A percentile compares a stretch with the other conserved stretches of the same genome.
phyloP scores from a whole-genome alignment of 768 basidiomycete species.

The Xerocomellus amylosporus region DNA sequence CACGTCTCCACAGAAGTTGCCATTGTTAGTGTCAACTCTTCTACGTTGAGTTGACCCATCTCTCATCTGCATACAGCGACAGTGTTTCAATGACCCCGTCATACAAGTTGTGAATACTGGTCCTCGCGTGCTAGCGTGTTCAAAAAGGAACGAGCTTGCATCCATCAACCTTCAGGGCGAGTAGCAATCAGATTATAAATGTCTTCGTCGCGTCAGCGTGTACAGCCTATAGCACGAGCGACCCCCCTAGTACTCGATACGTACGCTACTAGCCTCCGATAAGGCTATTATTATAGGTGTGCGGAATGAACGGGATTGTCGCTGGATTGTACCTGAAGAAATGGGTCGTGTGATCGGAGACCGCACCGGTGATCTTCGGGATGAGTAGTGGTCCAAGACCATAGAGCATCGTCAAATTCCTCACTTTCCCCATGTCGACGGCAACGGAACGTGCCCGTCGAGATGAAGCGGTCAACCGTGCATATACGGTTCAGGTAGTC shows the following conservation, averaged over 20 bases:
- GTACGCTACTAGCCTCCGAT: neutral
- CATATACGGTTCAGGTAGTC: conserved; percentile 56
- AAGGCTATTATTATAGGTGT: neutral
- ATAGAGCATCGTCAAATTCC: neutral
- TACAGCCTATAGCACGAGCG: neutral
- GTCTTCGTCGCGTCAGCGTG: neutral
- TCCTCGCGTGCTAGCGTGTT: conserved; percentile 37
- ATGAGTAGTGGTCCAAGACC: neutral
- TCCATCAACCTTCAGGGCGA: conserved; percentile 24
- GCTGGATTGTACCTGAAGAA: neutral
- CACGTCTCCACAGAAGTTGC: conserved; percentile 28
- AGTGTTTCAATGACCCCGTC: conserved; percentile 37
- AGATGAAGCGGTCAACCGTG: conserved; percentile 54
- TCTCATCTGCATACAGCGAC: conserved; percentile 25
- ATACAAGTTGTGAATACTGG: conserved; percentile 37
- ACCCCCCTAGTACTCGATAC: neutral
- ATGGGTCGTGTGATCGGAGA: neutral
- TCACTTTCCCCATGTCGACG: conserved; percentile 23
- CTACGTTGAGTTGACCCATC: neutral
- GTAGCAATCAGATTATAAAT: neutral
- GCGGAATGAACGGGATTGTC: neutral
- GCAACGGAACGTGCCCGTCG: conserved; percentile 37
- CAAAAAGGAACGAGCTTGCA: conserved; percentile 37
- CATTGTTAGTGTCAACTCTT: conserved; percentile 18
- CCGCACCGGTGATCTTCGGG: neutral